These are phyloP conservation scores for Exserohilum rostratum DNA, from an alignment of 2,329 filamentous ascomycete species.

Conservation along the genomic window DNA sequence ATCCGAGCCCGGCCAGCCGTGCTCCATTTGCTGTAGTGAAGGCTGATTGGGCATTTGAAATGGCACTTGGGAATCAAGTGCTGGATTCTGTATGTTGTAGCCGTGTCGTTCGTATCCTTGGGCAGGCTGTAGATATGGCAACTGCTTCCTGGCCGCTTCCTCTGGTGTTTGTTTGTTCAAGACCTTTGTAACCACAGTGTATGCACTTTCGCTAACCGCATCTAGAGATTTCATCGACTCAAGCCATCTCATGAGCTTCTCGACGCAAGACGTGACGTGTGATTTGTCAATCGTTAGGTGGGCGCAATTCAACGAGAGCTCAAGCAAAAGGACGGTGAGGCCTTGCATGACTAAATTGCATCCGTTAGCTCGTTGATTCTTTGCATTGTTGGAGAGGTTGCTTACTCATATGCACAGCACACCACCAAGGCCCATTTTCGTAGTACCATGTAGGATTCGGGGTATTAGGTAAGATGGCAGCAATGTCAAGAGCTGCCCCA, in stretches of 20 bases:
- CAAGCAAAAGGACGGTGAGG: conserved; percentile 45
- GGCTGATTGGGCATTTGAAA: neutral
- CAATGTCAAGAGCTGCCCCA: conserved; percentile 40
- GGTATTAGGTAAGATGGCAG: conserved; percentile 38
- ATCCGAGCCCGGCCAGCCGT: neutral
- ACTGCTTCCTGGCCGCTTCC: neutral
- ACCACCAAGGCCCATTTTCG: conserved; percentile 48
- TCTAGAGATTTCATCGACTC: conserved; percentile 33
- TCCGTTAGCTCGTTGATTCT: neutral
- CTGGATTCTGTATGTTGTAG: neutral
- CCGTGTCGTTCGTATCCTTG: neutral
- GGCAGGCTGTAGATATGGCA: neutral
- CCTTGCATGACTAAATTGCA: conserved; percentile 46
- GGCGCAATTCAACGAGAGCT: conserved; percentile 36
- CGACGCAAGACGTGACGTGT: conserved; percentile 27
- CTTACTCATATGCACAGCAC: conserved; percentile 35
- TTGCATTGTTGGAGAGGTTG: neutral
- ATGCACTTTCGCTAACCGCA: conserved; percentile 39
- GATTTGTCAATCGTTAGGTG: conserved; percentile 33
- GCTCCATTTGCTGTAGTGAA: neutral
- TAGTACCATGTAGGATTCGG: conserved; percentile 27
- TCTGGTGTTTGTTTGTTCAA: conserved; percentile 9
- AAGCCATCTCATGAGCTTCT: conserved; percentile 43
- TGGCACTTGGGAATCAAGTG: neutral
- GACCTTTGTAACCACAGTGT: conserved; percentile 20